These are phyloP conservation scores for Cucumis variabilis DNA, from an alignment of 331 rosid species.

Conservation along the genomic window DNA sequence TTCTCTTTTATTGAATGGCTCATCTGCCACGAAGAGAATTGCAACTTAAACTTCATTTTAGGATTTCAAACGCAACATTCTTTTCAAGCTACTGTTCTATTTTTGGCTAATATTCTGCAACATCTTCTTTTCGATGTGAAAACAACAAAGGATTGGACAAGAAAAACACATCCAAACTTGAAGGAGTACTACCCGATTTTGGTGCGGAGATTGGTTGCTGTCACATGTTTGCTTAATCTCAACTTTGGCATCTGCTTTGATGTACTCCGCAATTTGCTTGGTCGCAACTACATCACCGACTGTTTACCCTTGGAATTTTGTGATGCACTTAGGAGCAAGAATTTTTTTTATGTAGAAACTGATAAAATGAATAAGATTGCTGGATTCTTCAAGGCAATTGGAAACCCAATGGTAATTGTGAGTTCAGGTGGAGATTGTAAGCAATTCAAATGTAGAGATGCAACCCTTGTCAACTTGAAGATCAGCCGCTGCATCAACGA, in stretches of 20 bases:
- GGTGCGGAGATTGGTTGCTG: constrained; percentile 49
- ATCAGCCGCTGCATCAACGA: constrained; percentile 24
- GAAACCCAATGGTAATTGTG: constrained; percentile 62
- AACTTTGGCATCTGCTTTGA: constrained; percentile 38
- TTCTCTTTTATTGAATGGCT: constrained; percentile 74
- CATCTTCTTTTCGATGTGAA: constrained; percentile 31
- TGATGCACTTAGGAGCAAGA: constrained; percentile 33
- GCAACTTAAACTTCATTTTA: background rate
- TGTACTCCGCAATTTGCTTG: constrained; percentile 37
- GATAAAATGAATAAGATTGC: constrained; percentile 43
- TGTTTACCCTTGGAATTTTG: constrained; percentile 47
- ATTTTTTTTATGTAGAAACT: background rate
- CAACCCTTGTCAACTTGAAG: constrained; percentile 39
- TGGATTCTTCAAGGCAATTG: constrained; percentile 52
- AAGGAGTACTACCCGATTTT: constrained; percentile 41
- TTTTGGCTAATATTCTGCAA: constrained; percentile 1
- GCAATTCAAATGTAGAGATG: constrained; percentile 8
- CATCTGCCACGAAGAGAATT: constrained; percentile 39
- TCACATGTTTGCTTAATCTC: constrained; percentile 50
- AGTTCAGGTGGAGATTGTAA: constrained; percentile 33
- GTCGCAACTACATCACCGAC: constrained; percentile 24
- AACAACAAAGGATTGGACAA: constrained; percentile 49
- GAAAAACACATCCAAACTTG: constrained; percentile 28
- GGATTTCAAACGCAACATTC: background rate
- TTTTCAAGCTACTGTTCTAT: constrained; percentile 6